A percentile compares a stretch with the other conserved stretches of the same genome.
Conservation (phyloP, 192 early-diverging fungal species). For the Spinellus fusiger region DNA sequence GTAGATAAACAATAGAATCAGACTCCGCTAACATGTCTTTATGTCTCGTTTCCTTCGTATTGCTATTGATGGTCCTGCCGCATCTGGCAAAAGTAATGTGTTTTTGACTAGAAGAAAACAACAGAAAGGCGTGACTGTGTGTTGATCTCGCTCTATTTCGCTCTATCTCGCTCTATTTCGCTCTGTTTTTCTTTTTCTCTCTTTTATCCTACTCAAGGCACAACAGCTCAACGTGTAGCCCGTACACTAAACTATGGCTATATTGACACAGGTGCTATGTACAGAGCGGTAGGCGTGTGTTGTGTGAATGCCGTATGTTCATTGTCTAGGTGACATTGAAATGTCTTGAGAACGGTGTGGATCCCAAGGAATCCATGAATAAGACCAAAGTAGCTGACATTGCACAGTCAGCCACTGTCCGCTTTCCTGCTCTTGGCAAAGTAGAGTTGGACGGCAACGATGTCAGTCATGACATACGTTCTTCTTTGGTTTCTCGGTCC, state of each 20-base stretch:
- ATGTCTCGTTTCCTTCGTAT: constrained; percentile 48
- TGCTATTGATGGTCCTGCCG: constrained; percentile 80
- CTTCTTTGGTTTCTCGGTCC: constrained; percentile 43
- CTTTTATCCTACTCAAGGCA: constrained; percentile 42
- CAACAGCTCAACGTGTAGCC: constrained; percentile 67
- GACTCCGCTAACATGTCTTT: too few species aligned
- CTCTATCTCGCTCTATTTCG: not conserved
- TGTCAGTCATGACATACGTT: constrained; percentile 58
- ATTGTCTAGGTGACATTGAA: constrained; percentile 35
- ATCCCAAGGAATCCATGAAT: constrained; percentile 34
- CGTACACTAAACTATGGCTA: constrained; percentile 61
- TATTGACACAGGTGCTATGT: constrained; percentile 74
- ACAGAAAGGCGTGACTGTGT: too few species aligned
- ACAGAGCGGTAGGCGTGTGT: constrained; percentile 35
- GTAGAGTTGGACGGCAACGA: constrained; percentile 51
- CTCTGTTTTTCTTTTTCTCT: not conserved
- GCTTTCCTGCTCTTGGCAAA: constrained; percentile 11
- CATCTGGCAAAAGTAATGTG: constrained; percentile 78
- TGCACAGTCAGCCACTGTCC: constrained; percentile 13
- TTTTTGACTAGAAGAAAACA: not conserved
- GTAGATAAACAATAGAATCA: too few species aligned
- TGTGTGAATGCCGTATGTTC: not conserved
- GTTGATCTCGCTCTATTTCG: too few species aligned
- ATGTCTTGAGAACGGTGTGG: constrained; percentile 26
- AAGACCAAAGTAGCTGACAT: constrained; percentile 28